A percentile compares a stretch with the other conserved stretches of the same genome.
These are phyloP conservation scores for Penicillium sp. DNA, from an alignment of 2,329 filamentous ascomycete species.

Conservation along the genomic window DNA sequence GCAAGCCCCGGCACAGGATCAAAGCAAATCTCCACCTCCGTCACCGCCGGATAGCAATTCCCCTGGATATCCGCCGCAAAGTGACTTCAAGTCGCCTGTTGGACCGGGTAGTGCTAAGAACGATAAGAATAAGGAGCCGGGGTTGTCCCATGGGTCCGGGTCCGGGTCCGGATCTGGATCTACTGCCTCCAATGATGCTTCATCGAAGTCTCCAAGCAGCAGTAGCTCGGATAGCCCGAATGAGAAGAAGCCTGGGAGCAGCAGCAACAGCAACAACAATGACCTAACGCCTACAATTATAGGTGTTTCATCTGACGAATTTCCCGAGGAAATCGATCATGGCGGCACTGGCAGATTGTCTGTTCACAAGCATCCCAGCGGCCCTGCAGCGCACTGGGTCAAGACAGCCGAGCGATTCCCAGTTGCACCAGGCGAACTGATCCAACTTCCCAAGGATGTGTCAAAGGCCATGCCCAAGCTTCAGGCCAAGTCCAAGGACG, in stretches of 20 bases:
- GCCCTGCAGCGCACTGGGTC: constrained; percentile 66
- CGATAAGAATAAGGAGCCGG: not conserved
- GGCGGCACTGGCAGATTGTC: constrained; percentile 42
- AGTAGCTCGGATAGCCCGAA: constrained; percentile 7
- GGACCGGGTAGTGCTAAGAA: constrained; percentile 8
- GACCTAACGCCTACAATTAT: not conserved
- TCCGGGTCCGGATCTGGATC: constrained; percentile 3
- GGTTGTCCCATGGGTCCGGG: not conserved
- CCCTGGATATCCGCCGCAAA: constrained; percentile 7
- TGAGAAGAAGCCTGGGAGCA: constrained; percentile 7
- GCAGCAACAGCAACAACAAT: not conserved
- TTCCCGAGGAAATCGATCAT: constrained; percentile 32
- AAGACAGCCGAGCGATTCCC: constrained; percentile 78
- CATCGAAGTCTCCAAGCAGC: constrained; percentile 13
- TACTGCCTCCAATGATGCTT: not conserved
- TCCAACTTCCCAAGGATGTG: constrained; percentile 72
- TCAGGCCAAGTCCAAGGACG: constrained; percentile 70
- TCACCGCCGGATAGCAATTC: constrained; percentile 20
- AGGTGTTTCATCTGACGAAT: not conserved
- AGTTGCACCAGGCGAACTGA: constrained; percentile 69
- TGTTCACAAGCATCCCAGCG: constrained; percentile 29
- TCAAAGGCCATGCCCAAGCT: constrained; percentile 74
- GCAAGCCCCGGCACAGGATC: constrained; percentile 17
- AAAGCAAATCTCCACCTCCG: constrained; percentile 17
- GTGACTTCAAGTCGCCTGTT: not conserved